A percentile compares a stretch with the other conserved stretches of the same genome.
Evolutionary conservation across 768 basidiomycete species (phyloP).

Genomic region (Tricholomella constricta): DNA sequence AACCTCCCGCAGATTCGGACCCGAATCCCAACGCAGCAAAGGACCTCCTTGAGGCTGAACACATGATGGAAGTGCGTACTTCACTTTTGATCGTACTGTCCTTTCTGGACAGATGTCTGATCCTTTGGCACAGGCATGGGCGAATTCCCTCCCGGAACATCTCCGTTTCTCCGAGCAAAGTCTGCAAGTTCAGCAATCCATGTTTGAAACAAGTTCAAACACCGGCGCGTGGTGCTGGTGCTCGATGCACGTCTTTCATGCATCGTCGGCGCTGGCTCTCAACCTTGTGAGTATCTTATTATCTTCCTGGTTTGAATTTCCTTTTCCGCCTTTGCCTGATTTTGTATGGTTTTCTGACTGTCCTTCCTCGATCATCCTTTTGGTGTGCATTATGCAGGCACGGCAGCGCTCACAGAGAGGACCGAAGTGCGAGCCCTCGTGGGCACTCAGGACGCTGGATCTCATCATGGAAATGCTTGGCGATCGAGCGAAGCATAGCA

Average conservation of each 20-base stretch:
- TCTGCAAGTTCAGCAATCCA: conserved; percentile 65
- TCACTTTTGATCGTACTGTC: conserved; percentile 3
- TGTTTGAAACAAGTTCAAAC: conserved; percentile 81
- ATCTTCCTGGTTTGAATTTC: too few relatives aligned
- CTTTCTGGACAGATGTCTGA: neutral
- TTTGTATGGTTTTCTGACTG: neutral
- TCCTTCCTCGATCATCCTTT: conserved; percentile 10
- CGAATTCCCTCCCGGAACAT: conserved; percentile 64
- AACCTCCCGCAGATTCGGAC: conserved; percentile 34
- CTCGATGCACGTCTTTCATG: conserved; percentile 72
- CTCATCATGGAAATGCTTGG: conserved; percentile 49
- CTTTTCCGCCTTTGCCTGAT: neutral
- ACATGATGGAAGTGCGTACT: conserved; percentile 44
- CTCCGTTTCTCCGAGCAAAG: conserved; percentile 73
- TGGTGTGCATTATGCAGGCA: conserved; percentile 30
- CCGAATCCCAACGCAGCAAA: conserved; percentile 33
- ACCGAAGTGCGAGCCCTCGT: conserved; percentile 39
- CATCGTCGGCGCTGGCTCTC: conserved; percentile 65
- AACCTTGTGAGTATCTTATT: conserved; percentile 54
- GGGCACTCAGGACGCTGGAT: conserved; percentile 45
- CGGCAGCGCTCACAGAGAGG: conserved; percentile 40
- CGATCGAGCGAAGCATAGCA: conserved; percentile 50
- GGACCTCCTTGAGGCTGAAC: conserved; percentile 43
- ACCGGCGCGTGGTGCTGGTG: conserved; percentile 83
- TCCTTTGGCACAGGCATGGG: conserved; percentile 44